Conservation (phyloP, 2,329 filamentous ascomycete genomes). For the Lithohypha guttulata region DNA sequence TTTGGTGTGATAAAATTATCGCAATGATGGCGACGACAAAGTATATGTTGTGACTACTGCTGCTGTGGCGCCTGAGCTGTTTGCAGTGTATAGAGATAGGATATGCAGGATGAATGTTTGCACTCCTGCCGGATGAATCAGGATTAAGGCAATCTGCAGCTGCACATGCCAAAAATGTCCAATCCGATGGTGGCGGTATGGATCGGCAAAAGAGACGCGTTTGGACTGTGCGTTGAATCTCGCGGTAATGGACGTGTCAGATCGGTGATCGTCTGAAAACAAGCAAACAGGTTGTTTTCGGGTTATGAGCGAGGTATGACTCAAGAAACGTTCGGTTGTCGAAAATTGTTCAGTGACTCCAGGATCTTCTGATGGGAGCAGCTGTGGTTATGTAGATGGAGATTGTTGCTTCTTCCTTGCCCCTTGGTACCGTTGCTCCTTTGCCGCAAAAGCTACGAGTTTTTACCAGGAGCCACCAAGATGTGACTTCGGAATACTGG, state of each 20-base stretch:
- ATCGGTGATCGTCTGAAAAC: slow-evolving; percentile 1
- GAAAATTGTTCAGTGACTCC: background rate
- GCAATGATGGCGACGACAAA: no score
- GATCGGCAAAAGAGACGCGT: slow-evolving; percentile 5
- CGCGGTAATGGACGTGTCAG: slow-evolving; percentile 17
- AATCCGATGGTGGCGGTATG: slow-evolving; percentile 4
- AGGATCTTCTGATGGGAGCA: background rate
- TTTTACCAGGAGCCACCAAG: slow-evolving; percentile 1
- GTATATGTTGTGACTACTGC: background rate
- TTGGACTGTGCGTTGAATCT: slow-evolving; percentile 17
- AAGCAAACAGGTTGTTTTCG: background rate
- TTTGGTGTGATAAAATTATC: background rate
- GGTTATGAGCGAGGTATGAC: background rate
- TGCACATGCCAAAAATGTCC: slow-evolving; percentile 1
- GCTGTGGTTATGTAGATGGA: slow-evolving; percentile 3
- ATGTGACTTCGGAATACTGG: slow-evolving; percentile 2
- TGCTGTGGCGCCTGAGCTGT: background rate
- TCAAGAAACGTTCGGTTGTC: slow-evolving; percentile 3
- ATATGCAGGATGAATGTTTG: slow-evolving; percentile 1
- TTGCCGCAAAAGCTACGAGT: slow-evolving; percentile 6
- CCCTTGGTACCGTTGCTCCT: background rate
- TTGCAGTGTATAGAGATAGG: slow-evolving; percentile 3
- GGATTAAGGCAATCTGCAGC: slow-evolving; percentile 1
- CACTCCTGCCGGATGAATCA: background rate
- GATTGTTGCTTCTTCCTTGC: background rate